Base-by-base conservation (phyloP, 176 grass and related monocot genomes). In the Bolboschoenus planiculmis region DNA sequence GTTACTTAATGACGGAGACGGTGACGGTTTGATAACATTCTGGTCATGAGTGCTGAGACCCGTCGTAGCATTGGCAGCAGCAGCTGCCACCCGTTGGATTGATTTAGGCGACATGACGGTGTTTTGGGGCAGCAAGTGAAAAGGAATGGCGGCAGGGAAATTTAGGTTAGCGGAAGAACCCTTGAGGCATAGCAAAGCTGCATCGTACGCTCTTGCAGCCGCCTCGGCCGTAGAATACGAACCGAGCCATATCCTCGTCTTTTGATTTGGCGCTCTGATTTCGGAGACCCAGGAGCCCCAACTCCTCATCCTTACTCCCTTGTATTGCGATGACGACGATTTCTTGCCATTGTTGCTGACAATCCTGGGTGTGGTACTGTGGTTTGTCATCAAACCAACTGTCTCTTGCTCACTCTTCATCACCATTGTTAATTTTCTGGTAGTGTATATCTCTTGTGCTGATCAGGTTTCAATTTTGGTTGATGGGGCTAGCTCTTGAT, bases 261-360 rank as follows among this genome's bases (percentile, higher is more conserved):
- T 97, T 86, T 94, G 95, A 81, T 88, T 92, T 40, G 95, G 95
- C 56, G 95, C 95, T 71, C 95, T 86, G 72, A 97, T 93, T 89
- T 97, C 95, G 10, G 95, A 97, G 57, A 97, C 95, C 95, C 95
- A 97, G 2, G 95, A 97, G 7, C 95, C 95, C 95, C 95, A 97
- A 83, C 90, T 97, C 85, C 95, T 84, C 92, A 94, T 94, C 64
- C 95, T 86, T 56, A 97, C 95, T 4, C 95, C 95, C 83, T 94
- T 97, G 88, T 94, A 97, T 75, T 94, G 94, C 47, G 63, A 81
- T 21, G 62, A 73, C 46, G 62, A 80, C 33, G 63, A 74, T 42
- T 81, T 85, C 88, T 53, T 88, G 50, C 84, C 63, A 35, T 70
- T 39, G 67, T 7, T 62, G 2, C 46, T 72, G 30, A 55, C 31